Evolutionary conservation across 208 protist species (phyloP).

Genomic region (Acanthamoeba lenticulata): DNA sequence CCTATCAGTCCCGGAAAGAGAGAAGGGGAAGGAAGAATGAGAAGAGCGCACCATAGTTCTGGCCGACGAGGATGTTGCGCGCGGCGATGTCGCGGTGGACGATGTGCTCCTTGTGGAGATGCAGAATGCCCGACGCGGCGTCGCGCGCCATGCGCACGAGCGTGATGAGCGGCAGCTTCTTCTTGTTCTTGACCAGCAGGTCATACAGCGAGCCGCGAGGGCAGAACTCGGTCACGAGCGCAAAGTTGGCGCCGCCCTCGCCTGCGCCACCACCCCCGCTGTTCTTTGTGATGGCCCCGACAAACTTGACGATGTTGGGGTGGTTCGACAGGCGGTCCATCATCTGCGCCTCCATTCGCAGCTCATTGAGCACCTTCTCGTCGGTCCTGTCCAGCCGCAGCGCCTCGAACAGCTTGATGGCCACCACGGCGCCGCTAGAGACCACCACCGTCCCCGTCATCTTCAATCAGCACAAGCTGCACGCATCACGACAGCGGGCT

Average conservation of each 20-base stretch:
- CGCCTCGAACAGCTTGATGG: conserved; percentile 59
- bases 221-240: conserved; percentile 50
- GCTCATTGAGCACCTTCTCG: conserved; percentile 29
- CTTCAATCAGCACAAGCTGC: too few species aligned
- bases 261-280: not conserved
- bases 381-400: not conserved
- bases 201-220: conserved; percentile 31
- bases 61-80: conserved; percentile 33
- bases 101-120: conserved; percentile 63
- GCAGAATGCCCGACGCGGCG: conserved; percentile 47
- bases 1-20: too few species aligned
- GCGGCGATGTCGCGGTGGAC: conserved; percentile 58
- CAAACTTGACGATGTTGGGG: conserved; percentile 60
- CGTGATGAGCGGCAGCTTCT: conserved; percentile 40
- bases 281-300: conserved; percentile 46
- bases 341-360: conserved; percentile 40
- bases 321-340: conserved; percentile 59
- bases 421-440: not conserved
- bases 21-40: not conserved
- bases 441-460: not conserved
- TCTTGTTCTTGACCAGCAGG: conserved; percentile 61
- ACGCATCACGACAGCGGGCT: too few species aligned
- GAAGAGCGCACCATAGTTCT: not conserved
- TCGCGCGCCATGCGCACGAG: conserved; percentile 41
- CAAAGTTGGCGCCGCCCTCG: not conserved